A percentile compares a stretch with the other conserved stretches of the same genome.
Conservation (phyloP, 306 rosid species). For the Vicia faba region DNA sequence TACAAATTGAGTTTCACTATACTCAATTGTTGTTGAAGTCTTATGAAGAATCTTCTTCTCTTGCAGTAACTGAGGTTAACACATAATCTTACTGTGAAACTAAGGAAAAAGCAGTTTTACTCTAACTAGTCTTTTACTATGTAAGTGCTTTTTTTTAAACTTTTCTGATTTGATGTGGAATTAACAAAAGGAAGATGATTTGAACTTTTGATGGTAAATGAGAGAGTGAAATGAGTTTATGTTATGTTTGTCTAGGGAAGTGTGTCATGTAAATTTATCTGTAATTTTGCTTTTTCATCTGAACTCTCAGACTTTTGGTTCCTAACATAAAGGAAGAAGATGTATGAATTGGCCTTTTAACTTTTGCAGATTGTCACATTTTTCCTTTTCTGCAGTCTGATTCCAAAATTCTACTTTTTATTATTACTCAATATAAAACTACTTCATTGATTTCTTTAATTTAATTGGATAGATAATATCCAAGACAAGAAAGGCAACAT, state of each 20-base stretch:
- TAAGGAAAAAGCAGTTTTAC: constrained; percentile 51
- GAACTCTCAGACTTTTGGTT: constrained; percentile 41
- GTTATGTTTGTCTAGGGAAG: constrained; percentile 33
- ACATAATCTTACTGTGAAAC: constrained; percentile 49
- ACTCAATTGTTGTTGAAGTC: constrained; percentile 54
- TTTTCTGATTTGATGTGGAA: constrained; percentile 42
- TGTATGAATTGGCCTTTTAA: constrained; percentile 41
- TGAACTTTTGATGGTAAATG: constrained; percentile 40
- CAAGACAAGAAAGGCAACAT: background rate
- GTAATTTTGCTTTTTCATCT: constrained; percentile 40
- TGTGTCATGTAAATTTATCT: constrained; percentile 43
- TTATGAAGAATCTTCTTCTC: constrained; percentile 44
- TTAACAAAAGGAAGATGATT: constrained; percentile 53
- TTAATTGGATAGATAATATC: background rate
- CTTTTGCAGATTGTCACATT: constrained; percentile 35
- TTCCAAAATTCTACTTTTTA: constrained; percentile 35
- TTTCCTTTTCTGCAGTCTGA: constrained; percentile 8
- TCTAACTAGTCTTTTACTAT: constrained; percentile 50
- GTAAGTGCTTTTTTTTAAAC: constrained; percentile 37
- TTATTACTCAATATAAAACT: background rate
- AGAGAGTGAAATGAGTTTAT: constrained; percentile 38
- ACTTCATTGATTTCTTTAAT: background rate
- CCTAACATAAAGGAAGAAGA: constrained; percentile 33
- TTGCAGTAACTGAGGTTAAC: constrained; percentile 47
- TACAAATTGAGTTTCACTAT: constrained; percentile 91